These are phyloP conservation scores for Quercus gilva DNA, from an alignment of 306 rosid genomes.

Conservation along the genomic window DNA sequence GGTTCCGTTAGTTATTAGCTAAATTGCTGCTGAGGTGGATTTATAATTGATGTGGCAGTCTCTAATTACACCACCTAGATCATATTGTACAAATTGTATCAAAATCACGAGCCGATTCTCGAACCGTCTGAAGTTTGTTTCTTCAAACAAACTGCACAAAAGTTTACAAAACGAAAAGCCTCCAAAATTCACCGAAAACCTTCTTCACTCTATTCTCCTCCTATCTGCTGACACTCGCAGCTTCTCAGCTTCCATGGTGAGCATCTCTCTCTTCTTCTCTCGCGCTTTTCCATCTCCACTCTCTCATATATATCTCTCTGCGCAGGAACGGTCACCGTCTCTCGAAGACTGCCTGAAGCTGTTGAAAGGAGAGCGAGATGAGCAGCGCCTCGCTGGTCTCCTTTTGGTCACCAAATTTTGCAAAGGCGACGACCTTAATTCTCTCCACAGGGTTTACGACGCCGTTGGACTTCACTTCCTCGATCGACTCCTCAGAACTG, in stretches of 20 bases:
- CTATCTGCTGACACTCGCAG: background rate
- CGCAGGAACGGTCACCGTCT: constrained; percentile 37
- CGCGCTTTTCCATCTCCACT: background rate
- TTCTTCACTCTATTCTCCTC: no score
- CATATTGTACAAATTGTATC: no score
- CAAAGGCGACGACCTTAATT: constrained; percentile 59
- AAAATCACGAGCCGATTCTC: no score
- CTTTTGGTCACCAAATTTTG: constrained; percentile 80
- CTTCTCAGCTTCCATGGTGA: background rate
- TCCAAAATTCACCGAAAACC: background rate
- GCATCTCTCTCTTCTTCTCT: background rate
- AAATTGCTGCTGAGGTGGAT: no score
- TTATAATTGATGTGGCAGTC: no score
- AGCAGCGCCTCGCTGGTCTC: constrained; percentile 91
- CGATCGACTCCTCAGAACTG: constrained; percentile 76
- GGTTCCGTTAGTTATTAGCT: no score
- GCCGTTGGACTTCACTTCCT: constrained; percentile 75
- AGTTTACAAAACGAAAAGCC: background rate
- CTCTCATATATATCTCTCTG: background rate
- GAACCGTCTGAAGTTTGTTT: background rate
- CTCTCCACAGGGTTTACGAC: constrained; percentile 61
- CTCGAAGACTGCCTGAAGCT: constrained; percentile 89
- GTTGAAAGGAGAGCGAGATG: constrained; percentile 81
- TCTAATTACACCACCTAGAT: no score
- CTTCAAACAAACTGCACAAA: background rate